Evolutionary conservation across 495 filamentous ascomycete genomes (phyloP).

Genomic region (Neurospora africana): DNA sequence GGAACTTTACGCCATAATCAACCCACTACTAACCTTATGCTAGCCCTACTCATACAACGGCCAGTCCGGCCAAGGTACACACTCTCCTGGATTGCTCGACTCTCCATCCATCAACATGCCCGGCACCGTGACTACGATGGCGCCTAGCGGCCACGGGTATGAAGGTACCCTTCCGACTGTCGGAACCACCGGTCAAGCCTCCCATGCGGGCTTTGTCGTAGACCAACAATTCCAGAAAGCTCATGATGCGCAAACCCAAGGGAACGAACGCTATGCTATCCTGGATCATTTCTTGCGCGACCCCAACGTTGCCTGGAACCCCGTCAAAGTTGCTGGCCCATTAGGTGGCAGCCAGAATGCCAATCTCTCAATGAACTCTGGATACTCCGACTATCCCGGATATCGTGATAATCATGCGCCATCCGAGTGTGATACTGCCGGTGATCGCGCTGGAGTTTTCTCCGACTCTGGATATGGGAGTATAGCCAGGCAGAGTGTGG

Average conservation of each 20-base stretch:
- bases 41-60: neutral
- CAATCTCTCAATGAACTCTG: neutral
- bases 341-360: neutral
- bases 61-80: neutral
- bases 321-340: neutral
- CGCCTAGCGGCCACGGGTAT: neutral
- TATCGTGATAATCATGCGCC: conserved; percentile 21
- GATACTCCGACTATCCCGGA: neutral
- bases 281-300: conserved; percentile 5
- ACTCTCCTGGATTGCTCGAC: neutral
- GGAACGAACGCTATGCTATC: neutral
- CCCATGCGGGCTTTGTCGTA: neutral
- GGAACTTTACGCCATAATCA: neutral
- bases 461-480: conserved; percentile 60
- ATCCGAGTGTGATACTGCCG: conserved; percentile 49
- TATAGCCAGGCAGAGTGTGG: conserved; percentile 26
- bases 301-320: neutral
- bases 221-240: neutral
- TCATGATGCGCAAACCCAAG: neutral
- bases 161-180: neutral
- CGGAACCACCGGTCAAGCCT: neutral
- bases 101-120: neutral
- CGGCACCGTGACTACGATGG: neutral
- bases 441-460: conserved; percentile 30
- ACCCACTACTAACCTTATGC: neutral